A percentile compares a stretch with the other conserved stretches of the same genome.
phyloP scores from a whole-genome alignment of 345 rosid species.

The Jatropha curcas region DNA sequence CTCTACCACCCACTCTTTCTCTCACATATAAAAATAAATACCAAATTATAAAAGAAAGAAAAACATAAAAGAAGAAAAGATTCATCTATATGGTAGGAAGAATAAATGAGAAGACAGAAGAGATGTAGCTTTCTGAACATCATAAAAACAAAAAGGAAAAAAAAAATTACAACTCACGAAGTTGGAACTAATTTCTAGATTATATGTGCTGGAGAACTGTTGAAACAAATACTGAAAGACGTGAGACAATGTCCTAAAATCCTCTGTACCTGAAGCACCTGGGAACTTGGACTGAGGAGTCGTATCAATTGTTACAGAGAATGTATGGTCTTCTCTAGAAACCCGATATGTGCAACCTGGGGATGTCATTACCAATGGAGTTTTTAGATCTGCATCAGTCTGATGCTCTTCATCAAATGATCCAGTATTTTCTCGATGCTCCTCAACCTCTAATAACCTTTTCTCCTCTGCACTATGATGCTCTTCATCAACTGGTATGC shows the following conservation, averaged over 20 bases:
- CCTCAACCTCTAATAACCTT: constrained; percentile 20
- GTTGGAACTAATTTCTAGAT: background rate
- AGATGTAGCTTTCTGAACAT: background rate
- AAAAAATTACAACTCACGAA: constrained; percentile 8
- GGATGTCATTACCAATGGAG: constrained; percentile 17
- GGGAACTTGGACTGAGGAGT: constrained; percentile 44
- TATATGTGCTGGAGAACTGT: background rate
- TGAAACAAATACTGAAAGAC: background rate
- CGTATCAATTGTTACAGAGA: constrained; percentile 36
- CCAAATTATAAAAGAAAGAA: background rate
- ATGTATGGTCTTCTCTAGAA: constrained; percentile 30
- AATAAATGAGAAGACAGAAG: background rate
- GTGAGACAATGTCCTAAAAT: constrained; percentile 1
- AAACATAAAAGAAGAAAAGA: background rate
- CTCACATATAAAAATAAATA: background rate
- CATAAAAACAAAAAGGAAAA: background rate
- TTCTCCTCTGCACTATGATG: constrained; percentile 29
- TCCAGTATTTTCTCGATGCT: constrained; percentile 29
- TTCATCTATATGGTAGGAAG: background rate
- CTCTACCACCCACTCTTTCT: background rate
- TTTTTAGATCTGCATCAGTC: constrained; percentile 26
- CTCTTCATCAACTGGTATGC: constrained; percentile 26
- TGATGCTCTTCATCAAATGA: constrained; percentile 31
- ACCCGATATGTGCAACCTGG: constrained; percentile 18
- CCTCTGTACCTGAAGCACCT: constrained; percentile 43